phyloP scores from a whole-genome alignment of 768 basidiomycete genomes.

The Pulveroboletus sp. region DNA sequence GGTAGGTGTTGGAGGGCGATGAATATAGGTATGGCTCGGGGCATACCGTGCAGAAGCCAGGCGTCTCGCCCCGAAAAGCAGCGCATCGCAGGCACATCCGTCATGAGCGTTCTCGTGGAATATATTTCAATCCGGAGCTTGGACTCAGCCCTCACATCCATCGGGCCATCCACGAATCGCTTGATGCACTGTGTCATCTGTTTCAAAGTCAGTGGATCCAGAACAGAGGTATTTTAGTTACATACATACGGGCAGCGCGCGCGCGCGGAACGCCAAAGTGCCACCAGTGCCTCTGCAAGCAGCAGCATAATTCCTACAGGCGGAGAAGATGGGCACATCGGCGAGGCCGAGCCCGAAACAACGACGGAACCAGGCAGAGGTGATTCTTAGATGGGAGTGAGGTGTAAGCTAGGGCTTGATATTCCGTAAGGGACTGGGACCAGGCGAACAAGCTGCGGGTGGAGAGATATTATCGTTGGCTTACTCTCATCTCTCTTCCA shows the following conservation, averaged over 20 bases:
- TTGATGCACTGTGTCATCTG: constrained; percentile 1
- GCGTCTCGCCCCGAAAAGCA: constrained; percentile 1
- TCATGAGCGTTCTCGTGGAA: background rate
- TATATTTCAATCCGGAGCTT: background rate
- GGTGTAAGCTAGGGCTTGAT: too few relatives aligned
- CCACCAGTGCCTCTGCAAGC: background rate
- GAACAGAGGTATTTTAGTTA: background rate
- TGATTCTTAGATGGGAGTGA: too few relatives aligned
- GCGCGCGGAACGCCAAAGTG: constrained; percentile 6
- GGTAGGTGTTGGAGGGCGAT: too few relatives aligned
- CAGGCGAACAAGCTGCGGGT: background rate
- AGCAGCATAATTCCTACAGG: too few relatives aligned
- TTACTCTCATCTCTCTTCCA: too few relatives aligned
- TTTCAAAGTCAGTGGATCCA: background rate
- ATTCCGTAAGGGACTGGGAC: constrained; percentile 4
- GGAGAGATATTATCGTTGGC: too few relatives aligned
- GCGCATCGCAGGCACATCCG: constrained; percentile 2
- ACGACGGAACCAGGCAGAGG: too few relatives aligned
- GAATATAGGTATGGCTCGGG: too few relatives aligned
- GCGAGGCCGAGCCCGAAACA: background rate
- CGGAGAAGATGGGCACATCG: too few relatives aligned
- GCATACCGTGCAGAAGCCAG: too few relatives aligned
- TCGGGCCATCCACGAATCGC: background rate
- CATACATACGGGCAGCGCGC: background rate
- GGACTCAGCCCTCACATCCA: background rate